phyloP scores from a whole-genome alignment of 495 filamentous ascomycete genomes.

The Podospora bellae-mahoneyi region DNA sequence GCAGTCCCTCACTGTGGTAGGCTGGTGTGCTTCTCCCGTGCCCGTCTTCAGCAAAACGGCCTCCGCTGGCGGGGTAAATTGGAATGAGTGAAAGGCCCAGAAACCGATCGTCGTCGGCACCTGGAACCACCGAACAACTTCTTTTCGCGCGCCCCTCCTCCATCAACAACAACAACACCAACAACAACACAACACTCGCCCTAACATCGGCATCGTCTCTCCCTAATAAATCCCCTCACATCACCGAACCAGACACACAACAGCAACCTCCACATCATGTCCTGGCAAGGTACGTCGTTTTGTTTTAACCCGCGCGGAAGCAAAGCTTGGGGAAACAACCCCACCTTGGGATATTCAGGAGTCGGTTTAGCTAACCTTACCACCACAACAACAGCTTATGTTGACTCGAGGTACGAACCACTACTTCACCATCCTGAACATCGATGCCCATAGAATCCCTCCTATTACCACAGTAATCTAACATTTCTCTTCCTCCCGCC shows the following conservation, averaged over 20 bases:
- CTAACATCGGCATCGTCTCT: slow-evolving; percentile 4
- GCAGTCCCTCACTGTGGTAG: background rate
- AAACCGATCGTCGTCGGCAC: background rate
- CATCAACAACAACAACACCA: slow-evolving; percentile 11
- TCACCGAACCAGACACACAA: slow-evolving; percentile 25
- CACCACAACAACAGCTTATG: slow-evolving; percentile 37
- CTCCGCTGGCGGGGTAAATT: slow-evolving; percentile 21
- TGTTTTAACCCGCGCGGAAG: background rate
- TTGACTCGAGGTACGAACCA: slow-evolving; percentile 46
- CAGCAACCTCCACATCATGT: slow-evolving; percentile 38
- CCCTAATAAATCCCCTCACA: slow-evolving; percentile 13
- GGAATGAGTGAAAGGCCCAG: background rate
- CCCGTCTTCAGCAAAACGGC: background rate
- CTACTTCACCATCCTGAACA: background rate
- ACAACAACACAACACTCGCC: slow-evolving; percentile 5
- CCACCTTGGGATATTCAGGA: slow-evolving; percentile 32
- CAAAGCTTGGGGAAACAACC: slow-evolving; percentile 22
- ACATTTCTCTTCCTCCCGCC: background rate
- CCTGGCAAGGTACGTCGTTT: slow-evolving; percentile 51
- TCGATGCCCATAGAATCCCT: too few species aligned
- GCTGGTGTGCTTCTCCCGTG: background rate
- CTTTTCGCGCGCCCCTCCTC: slow-evolving; percentile 9
- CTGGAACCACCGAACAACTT: slow-evolving; percentile 11
- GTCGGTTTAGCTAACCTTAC: slow-evolving; percentile 33
- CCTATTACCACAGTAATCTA: background rate